Evolutionary conservation across 2,329 filamentous ascomycete species (phyloP).

Genomic region (Zarea fungicola): DNA sequence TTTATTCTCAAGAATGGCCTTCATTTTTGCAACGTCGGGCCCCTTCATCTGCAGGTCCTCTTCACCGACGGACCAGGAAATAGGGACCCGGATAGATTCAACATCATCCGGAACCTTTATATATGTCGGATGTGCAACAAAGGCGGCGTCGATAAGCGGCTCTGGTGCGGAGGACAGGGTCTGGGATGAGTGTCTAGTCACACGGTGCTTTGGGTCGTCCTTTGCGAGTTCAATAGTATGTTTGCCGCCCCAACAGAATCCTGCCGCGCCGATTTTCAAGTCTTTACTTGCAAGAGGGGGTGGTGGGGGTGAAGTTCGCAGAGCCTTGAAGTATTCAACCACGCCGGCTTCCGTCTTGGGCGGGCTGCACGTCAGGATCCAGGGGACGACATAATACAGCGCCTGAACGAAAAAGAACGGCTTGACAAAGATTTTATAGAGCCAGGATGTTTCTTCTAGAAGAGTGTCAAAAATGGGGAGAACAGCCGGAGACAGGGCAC

Average conservation of each 20-base stretch:
- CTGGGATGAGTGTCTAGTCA: constrained; percentile 4
- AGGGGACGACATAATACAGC: constrained; percentile 2
- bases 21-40: constrained; percentile 26
- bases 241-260: constrained; percentile 60
- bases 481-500: background rate
- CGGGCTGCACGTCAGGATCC: constrained; percentile 3
- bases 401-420: constrained; percentile 1
- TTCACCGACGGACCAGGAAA: constrained; percentile 40
- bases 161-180: constrained; percentile 16
- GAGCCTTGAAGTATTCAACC: constrained; percentile 12
- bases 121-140: constrained; percentile 46
- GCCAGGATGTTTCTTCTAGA: constrained; percentile 1
- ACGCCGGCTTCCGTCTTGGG: constrained; percentile 7
- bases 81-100: constrained; percentile 36
- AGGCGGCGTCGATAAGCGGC: constrained; percentile 43
- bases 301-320: constrained; percentile 12
- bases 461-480: constrained; percentile 6
- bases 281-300: background rate
- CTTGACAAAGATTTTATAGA: constrained; percentile 5
- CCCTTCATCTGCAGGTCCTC: constrained; percentile 33
- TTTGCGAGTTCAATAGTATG: constrained; percentile 39
- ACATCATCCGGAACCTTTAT: constrained; percentile 42
- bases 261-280: constrained; percentile 43
- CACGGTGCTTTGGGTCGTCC: constrained; percentile 22
- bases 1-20: constrained; percentile 27